Evolutionary conservation across 345 rosid genomes (phyloP), one percentile per base, ranked within the genome.

Genomic region (Cardamine chenopodiifolia): DNA sequence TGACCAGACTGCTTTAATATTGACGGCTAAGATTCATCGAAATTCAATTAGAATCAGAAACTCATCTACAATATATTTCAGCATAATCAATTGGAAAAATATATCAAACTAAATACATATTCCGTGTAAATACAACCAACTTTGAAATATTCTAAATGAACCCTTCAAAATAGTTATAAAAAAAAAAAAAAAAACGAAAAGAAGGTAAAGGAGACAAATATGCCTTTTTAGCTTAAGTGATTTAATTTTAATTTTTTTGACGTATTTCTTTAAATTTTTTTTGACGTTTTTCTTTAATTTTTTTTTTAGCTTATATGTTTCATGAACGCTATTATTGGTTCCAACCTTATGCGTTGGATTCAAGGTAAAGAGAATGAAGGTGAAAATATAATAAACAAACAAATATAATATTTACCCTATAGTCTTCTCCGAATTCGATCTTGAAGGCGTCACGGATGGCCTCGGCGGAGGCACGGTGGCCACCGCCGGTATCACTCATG

Each of bases 401-500:
- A 54, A 56, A 42, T 17, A 42, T 28, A 3, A 19, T 35, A 57
- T 47, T 56, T 68, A 91, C 98, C 89, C 80, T 68, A 79, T 92
- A 94, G 17, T 85, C 92, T 72, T 94, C 93, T 7, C 97, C 99
- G 55, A 74, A 90, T 58, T 88, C 91, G 53, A 89, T 75, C 60
- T 66, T 84, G 79, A 94, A 94, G 14, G 97, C 96, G 49, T 91
- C 97, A 39, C 90, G 87, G 62, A 94, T 94, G 48, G 98, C 97
- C 71, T 94, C 98, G 7, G 98, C 98, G 19, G 97, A 91, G 56
- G 98, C 98, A 52, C 98, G 86, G 80, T 94, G 98, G 58, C 97
- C 97, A 4, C 98, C 98, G 0, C 98, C 98, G 1, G 98, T 94
- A 32, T 94, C 98, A 71, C 97, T 94, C 98, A 94, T 94, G 45